phyloP scores from a whole-genome alignment of 1,284 basidiomycete genomes.

The Flammula alnicola region DNA sequence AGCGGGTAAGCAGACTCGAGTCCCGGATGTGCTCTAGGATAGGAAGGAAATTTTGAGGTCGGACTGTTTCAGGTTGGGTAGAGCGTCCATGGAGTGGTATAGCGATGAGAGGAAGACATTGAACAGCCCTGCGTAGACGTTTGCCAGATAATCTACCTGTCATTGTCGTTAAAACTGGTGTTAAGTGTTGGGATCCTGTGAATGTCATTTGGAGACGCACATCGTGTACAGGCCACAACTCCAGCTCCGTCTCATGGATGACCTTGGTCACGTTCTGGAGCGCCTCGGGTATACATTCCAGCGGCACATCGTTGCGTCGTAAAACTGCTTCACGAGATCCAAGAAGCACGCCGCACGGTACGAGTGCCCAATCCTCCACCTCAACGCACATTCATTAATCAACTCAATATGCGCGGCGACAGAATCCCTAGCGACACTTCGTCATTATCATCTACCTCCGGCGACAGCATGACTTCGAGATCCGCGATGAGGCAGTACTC shows the following conservation, averaged over 20 bases:
- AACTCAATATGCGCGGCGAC: slow-evolving; percentile 83
- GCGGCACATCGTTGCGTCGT: slow-evolving; percentile 90
- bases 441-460: slow-evolving; percentile 90
- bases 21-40: slow-evolving; percentile 77
- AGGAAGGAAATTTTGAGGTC: slow-evolving; percentile 65
- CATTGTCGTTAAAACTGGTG: not conserved
- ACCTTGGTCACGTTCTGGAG: slow-evolving; percentile 75
- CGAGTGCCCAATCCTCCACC: slow-evolving; percentile 87
- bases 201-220: slow-evolving; percentile 49
- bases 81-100: slow-evolving; percentile 82
- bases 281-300: slow-evolving; percentile 94
- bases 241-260: slow-evolving; percentile 70
- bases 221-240: slow-evolving; percentile 83
- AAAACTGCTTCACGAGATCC: slow-evolving; percentile 87
- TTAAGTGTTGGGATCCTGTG: not conserved
- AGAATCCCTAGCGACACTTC: slow-evolving; percentile 96
- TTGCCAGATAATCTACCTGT: slow-evolving; percentile 68
- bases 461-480: slow-evolving; percentile 86
- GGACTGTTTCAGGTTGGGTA: slow-evolving; percentile 73
- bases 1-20: slow-evolving; percentile 68
- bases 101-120: slow-evolving; percentile 85
- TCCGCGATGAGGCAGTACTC: slow-evolving; percentile 87
- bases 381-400: slow-evolving; percentile 84
- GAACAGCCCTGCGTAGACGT: slow-evolving; percentile 76
- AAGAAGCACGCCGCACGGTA: slow-evolving; percentile 85